Conservation (phyloP, 2,329 filamentous ascomycete genomes). For the Xylaria arbuscula region DNA sequence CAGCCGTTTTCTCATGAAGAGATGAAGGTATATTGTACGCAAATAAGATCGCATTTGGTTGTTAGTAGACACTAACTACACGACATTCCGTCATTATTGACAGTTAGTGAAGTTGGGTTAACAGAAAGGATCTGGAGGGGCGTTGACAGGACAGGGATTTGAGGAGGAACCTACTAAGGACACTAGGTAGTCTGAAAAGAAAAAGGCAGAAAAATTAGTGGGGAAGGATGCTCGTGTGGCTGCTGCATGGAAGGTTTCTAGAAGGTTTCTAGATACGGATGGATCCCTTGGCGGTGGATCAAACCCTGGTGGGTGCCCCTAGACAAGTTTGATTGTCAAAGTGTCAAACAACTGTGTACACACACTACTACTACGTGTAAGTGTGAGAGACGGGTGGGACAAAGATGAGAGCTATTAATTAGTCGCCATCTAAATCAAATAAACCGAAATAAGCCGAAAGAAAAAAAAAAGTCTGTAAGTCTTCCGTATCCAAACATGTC, state of each 20-base stretch:
- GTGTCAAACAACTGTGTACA: constrained; percentile 2
- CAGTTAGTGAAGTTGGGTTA: background rate
- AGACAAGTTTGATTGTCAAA: constrained; percentile 32
- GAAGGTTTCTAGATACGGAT: constrained; percentile 42
- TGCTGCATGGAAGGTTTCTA: constrained; percentile 49
- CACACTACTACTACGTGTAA: background rate
- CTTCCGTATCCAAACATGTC: background rate
- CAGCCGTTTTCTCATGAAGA: constrained; percentile 15
- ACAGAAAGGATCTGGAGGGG: constrained; percentile 15
- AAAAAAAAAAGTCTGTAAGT: background rate
- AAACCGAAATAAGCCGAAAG: constrained; percentile 3
- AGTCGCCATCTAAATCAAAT: background rate
- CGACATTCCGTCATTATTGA: constrained; percentile 6
- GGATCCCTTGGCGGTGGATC: constrained; percentile 31
- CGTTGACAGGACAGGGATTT: constrained; percentile 8
- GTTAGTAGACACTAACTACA: background rate
- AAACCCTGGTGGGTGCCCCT: constrained; percentile 24
- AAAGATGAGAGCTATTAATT: background rate
- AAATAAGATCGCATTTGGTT: background rate
- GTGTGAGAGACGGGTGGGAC: constrained; percentile 2
- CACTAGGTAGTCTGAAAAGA: background rate
- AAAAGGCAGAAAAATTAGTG: background rate
- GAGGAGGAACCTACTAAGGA: no score
- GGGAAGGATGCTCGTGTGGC: constrained; percentile 7
- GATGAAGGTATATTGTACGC: background rate